These are phyloP conservation scores for Colletotrichum tanaceti DNA, from an alignment of 2,329 filamentous ascomycete genomes.

Conservation along the genomic window DNA sequence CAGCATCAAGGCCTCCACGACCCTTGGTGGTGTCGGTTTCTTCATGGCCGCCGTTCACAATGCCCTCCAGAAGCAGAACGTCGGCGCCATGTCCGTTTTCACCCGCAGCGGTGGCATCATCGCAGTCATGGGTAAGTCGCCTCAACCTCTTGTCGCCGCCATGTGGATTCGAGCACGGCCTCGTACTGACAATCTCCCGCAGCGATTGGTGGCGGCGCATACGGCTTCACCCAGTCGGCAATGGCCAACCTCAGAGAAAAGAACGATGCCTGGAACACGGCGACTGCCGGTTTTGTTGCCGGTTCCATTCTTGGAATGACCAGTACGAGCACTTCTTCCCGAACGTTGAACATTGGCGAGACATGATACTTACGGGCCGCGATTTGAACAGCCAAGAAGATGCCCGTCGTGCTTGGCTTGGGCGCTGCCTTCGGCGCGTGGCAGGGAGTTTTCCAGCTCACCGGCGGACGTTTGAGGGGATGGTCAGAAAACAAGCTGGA, in stretches of 20 bases:
- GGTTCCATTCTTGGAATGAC: conserved; percentile 79
- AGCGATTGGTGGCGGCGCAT: conserved; percentile 81
- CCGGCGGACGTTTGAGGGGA: conserved; percentile 69
- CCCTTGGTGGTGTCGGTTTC: conserved; percentile 76
- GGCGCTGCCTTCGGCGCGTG: conserved; percentile 67
- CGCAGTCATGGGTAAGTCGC: conserved; percentile 48
- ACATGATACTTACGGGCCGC: conserved; percentile 25
- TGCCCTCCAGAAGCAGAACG: conserved; percentile 83
- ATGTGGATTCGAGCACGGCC: not conserved
- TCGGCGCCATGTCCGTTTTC: conserved; percentile 84
- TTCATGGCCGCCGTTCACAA: conserved; percentile 85
- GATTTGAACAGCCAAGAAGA: conserved; percentile 56
- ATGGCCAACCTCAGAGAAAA: conserved; percentile 87
- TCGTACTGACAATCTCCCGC: conserved; percentile 24
- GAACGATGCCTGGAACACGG: conserved; percentile 81
- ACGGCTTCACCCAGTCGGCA: conserved; percentile 80
- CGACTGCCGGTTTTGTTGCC: conserved; percentile 79
- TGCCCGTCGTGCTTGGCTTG: conserved; percentile 78
- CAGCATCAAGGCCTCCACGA: conserved; percentile 71
- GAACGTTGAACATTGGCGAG: conserved; percentile 1
- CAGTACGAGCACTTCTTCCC: conserved; percentile 64
- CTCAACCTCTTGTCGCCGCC: not conserved
- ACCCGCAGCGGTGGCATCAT: conserved; percentile 82
- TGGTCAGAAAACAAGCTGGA: conserved; percentile 59
- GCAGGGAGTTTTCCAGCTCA: conserved; percentile 75